phyloP scores from a whole-genome alignment of 2,329 filamentous ascomycete genomes.

The Thielaviopsis ethacetica region DNA sequence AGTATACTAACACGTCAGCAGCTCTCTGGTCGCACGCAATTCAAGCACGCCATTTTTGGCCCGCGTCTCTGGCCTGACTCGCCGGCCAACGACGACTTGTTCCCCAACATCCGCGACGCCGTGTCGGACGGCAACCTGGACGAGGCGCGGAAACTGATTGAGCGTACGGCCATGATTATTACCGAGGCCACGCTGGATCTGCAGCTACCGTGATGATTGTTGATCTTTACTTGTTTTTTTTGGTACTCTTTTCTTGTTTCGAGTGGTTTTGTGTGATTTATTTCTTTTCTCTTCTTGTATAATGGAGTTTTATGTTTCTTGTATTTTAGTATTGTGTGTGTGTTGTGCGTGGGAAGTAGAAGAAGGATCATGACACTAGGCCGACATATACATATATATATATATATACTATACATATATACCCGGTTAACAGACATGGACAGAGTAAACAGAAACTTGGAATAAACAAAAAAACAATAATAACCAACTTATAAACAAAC shows the following conservation, averaged over 20 bases:
- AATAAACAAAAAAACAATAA: not conserved
- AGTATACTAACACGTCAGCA: constrained; percentile 21
- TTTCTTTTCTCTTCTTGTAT: no score
- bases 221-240: not conserved
- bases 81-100: constrained; percentile 38
- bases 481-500: not conserved
- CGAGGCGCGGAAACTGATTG: constrained; percentile 48
- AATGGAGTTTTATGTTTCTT: no score
- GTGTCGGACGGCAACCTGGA: constrained; percentile 57
- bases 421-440: not conserved
- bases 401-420: not conserved
- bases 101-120: constrained; percentile 74
- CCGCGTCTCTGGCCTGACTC: constrained; percentile 62
- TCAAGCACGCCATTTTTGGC: constrained; percentile 82
- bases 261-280: not conserved
- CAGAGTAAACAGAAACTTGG: not conserved
- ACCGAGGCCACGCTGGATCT: constrained; percentile 34
- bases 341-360: no score
- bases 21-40: constrained; percentile 78
- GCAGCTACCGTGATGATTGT: constrained; percentile 14
- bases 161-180: constrained; percentile 56
- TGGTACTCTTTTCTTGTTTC: not conserved
- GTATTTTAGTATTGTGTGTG: no score
- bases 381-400: not conserved
- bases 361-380: no score